Conservation (phyloP, 2,329 filamentous ascomycete genomes). For the Coniochaeta sp. region DNA sequence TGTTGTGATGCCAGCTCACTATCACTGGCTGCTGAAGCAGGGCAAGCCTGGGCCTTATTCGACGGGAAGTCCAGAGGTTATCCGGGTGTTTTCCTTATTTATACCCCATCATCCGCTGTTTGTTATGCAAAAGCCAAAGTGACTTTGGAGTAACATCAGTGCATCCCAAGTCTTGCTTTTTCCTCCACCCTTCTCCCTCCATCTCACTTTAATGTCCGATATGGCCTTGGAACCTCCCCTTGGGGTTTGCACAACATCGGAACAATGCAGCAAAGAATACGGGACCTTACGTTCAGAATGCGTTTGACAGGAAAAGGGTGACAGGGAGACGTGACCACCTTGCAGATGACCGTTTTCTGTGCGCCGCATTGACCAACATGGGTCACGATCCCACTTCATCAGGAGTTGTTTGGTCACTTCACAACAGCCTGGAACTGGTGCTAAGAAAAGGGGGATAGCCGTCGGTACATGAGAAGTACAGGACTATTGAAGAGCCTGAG, state of each 20-base stretch:
- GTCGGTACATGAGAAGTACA: neutral
- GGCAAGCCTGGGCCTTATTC: constrained; percentile 11
- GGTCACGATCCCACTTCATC: neutral
- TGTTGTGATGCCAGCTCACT: constrained; percentile 10
- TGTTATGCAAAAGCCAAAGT: neutral
- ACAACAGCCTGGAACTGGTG: neutral
- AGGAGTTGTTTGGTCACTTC: neutral
- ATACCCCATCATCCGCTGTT: neutral
- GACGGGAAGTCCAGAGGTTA: constrained; percentile 6
- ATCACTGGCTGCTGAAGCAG: constrained; percentile 8
- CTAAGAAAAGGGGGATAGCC: neutral
- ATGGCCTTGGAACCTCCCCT: neutral
- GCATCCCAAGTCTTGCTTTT: neutral
- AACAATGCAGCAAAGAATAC: neutral
- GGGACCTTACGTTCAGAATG: neutral
- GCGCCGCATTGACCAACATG: neutral
- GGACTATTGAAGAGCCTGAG: neutral
- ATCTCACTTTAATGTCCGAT: neutral
- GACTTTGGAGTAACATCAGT: no score
- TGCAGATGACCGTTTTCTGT: neutral
- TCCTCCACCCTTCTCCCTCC: neutral
- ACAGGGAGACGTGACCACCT: neutral
- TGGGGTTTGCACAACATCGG: neutral
- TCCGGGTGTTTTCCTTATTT: neutral
- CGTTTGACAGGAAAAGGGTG: neutral